Conservation (phyloP, 2,329 filamentous ascomycete genomes). For the Pleomassaria siparia region DNA sequence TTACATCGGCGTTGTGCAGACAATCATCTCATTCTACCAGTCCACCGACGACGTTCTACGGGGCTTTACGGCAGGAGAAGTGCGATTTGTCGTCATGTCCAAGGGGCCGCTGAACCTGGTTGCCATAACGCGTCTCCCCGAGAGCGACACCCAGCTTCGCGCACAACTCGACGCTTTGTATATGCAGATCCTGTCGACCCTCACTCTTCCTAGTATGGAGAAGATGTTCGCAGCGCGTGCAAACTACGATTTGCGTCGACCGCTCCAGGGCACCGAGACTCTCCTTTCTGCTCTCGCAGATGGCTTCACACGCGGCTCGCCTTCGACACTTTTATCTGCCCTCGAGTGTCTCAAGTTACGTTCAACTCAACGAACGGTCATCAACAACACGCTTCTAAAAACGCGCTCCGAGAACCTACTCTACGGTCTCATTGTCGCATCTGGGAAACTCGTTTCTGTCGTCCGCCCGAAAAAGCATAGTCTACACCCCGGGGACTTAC, state of each 20-base stretch:
- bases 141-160: constrained; percentile 85
- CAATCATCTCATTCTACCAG: constrained; percentile 96
- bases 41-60: constrained; percentile 73
- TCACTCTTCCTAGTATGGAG: constrained; percentile 83
- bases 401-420: constrained; percentile 75
- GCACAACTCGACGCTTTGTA: constrained; percentile 91
- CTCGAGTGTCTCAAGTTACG: constrained; percentile 91
- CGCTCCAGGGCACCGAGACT: constrained; percentile 86
- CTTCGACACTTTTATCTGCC: constrained; percentile 83
- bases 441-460: constrained; percentile 90
- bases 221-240: constrained; percentile 87
- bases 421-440: constrained; percentile 91
- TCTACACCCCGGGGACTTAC: constrained; percentile 90
- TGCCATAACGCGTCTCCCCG: constrained; percentile 87
- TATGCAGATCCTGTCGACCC: constrained; percentile 95
- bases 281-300: constrained; percentile 90
- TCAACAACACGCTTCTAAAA: constrained; percentile 86
- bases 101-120: constrained; percentile 90
- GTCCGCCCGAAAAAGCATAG: constrained; percentile 93
- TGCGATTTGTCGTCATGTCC: constrained; percentile 81
- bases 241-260: constrained; percentile 89
- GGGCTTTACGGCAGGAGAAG: constrained; percentile 82
- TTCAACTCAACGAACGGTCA: constrained; percentile 80
- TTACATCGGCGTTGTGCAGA: constrained; percentile 94
- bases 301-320: constrained; percentile 89